Conservation (phyloP, 495 filamentous ascomycete genomes). For the Thermothielavioides terrestris region DNA sequence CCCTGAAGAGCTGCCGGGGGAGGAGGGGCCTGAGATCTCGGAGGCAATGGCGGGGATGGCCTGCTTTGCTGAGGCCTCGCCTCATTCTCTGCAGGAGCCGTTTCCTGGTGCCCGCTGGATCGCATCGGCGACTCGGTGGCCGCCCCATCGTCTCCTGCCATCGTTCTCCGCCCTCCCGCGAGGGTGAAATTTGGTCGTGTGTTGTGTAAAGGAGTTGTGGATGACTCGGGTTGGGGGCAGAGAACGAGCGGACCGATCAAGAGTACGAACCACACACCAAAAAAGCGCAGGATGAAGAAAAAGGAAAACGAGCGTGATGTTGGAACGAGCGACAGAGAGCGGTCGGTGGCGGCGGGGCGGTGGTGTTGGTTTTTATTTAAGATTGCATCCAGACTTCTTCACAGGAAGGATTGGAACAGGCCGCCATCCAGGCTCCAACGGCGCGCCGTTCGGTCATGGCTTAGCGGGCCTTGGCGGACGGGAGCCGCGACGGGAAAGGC, state of each 20-base stretch:
- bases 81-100: neutral
- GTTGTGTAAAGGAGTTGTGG: too few relatives aligned
- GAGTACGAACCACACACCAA: neutral
- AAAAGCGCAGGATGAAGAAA: neutral
- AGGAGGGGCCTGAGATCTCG: neutral
- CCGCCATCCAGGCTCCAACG: too few relatives aligned
- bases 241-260: too few relatives aligned
- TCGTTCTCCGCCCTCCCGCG: neutral
- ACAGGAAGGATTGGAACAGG: neutral
- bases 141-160: constrained; percentile 3
- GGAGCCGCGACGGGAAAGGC: neutral
- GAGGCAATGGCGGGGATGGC: neutral
- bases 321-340: neutral
- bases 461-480: constrained; percentile 10
- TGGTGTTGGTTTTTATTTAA: constrained; percentile 11
- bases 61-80: neutral
- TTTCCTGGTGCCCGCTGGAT: neutral
- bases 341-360: neutral
- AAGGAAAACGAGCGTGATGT: neutral
- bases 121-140: neutral
- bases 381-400: constrained; percentile 7
- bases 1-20: neutral
- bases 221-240: too few relatives aligned
- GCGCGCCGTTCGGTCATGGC: neutral
- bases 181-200: neutral